Percentiles rank a stretch among this genome's conserved stretches.
phyloP scores from a whole-genome alignment of 192 early-diverging fungal genomes.

The Coemansia sp. region DNA sequence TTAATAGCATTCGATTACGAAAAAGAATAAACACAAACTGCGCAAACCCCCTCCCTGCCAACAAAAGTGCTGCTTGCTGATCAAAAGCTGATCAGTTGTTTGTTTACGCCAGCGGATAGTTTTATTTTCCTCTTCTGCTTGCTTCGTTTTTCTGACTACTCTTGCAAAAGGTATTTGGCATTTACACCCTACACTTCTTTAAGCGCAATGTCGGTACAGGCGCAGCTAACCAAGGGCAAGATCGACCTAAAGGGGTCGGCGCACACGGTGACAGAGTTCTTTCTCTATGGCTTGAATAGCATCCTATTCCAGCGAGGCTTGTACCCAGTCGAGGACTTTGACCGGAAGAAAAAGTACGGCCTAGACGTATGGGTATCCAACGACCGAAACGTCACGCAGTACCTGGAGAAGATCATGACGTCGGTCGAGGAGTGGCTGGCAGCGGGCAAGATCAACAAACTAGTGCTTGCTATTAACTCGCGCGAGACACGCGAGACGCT shows the following conservation, averaged over 20 bases:
- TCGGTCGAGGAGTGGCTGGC: slow-evolving; percentile 84
- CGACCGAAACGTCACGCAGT: slow-evolving; percentile 67
- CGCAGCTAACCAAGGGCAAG: slow-evolving; percentile 54
- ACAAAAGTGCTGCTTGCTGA: too few species aligned
- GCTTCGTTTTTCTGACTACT: not conserved
- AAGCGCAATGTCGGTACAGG: slow-evolving; percentile 27
- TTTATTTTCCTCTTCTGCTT: not conserved
- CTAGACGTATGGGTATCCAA: slow-evolving; percentile 77
- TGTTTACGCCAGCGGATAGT: too few species aligned
- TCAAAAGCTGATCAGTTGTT: not conserved
- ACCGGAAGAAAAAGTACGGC: slow-evolving; percentile 80
- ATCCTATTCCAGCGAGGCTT: slow-evolving; percentile 90
- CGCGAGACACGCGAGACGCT: slow-evolving; percentile 77
- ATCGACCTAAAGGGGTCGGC: slow-evolving; percentile 86
- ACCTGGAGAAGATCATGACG: slow-evolving; percentile 70
- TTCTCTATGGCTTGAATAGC: slow-evolving; percentile 81
- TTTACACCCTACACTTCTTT: not conserved
- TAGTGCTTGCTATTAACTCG: slow-evolving; percentile 86
- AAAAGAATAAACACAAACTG: too few species aligned
- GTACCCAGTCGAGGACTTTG: slow-evolving; percentile 93
- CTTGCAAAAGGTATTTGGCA: not conserved
- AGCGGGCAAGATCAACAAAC: slow-evolving; percentile 68
- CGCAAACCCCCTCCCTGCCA: too few species aligned
- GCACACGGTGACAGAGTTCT: slow-evolving; percentile 83
- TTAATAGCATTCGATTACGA: too few species aligned